Evolutionary conservation across 805 yeast genomes (phyloP).

Genomic region (Yarrowia hollandica): DNA sequence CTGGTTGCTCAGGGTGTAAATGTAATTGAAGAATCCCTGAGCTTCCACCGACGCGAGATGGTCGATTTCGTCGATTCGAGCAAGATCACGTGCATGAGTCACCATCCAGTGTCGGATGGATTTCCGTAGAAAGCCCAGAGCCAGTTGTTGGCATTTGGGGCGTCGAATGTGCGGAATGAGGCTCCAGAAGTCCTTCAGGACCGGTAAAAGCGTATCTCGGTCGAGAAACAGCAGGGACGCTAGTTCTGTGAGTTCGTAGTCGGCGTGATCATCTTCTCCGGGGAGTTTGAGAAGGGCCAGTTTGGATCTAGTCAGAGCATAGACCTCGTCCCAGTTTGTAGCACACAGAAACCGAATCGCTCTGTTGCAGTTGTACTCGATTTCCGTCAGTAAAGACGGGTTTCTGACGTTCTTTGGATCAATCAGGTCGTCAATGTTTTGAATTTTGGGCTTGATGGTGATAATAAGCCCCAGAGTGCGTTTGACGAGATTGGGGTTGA

Average conservation of each 20-base stretch:
- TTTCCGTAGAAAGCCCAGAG: neutral
- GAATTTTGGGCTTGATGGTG: conserved; percentile 24
- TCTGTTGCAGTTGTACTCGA: conserved; percentile 16
- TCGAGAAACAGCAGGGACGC: conserved; percentile 12
- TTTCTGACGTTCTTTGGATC: neutral
- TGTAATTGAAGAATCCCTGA: conserved; percentile 26
- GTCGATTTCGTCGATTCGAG: conserved; percentile 18
- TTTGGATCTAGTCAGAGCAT: conserved; percentile 5
- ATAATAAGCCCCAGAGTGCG: conserved; percentile 10
- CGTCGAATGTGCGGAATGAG: conserved; percentile 25
- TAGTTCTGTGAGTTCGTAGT: conserved; percentile 2
- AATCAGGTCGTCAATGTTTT: conserved; percentile 1
- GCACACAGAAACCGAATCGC: conserved; percentile 15
- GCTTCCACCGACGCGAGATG: conserved; percentile 10
- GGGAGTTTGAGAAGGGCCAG: neutral
- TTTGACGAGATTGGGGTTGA: conserved; percentile 14
- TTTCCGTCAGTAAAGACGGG: conserved; percentile 1
- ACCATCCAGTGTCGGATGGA: conserved; percentile 24
- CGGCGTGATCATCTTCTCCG: neutral
- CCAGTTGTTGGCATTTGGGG: conserved; percentile 1
- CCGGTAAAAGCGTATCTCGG: neutral
- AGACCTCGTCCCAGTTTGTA: conserved; percentile 25
- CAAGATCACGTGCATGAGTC: conserved; percentile 10
- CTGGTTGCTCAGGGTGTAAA: conserved; percentile 19
- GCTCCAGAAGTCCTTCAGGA: conserved; percentile 20